A percentile compares a stretch with the other conserved stretches of the same genome.
Conservation (phyloP, 2,329 filamentous ascomycete genomes). For the Aspergillus sp. region DNA sequence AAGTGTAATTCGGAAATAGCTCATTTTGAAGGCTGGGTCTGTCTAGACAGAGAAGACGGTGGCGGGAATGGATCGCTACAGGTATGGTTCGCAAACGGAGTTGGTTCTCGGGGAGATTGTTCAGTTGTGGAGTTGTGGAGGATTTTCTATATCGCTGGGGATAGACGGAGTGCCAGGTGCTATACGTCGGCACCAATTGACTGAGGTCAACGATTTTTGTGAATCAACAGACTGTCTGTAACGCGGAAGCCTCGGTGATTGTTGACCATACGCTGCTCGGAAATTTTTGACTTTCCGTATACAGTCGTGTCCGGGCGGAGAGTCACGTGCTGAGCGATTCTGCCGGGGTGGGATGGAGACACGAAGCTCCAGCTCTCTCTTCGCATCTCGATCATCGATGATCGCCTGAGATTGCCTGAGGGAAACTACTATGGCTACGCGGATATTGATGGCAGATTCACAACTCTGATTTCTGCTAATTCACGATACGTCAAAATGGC, state of each 20-base stretch:
- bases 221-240: neutral
- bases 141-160: neutral
- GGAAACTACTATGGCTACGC: neutral
- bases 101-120: neutral
- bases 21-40: constrained; percentile 54
- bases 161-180: neutral
- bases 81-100: neutral
- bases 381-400: neutral
- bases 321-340: constrained; percentile 36
- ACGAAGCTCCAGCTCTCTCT: constrained; percentile 1
- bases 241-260: neutral
- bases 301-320: constrained; percentile 32
- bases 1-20: constrained; percentile 89
- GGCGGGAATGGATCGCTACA: neutral
- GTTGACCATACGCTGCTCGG: neutral
- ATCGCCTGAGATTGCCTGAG: constrained; percentile 11
- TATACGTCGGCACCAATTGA: neutral
- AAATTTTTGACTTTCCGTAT: constrained; percentile 27
- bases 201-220: neutral
- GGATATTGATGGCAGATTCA: neutral
- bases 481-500: constrained; percentile 36
- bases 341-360: constrained; percentile 16
- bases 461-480: neutral
- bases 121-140: neutral
- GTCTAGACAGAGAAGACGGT: neutral